A percentile compares a stretch with the other conserved stretches of the same genome.
Conservation (phyloP, 2,329 filamentous ascomycete species). For the Hypoxylon sp. region DNA sequence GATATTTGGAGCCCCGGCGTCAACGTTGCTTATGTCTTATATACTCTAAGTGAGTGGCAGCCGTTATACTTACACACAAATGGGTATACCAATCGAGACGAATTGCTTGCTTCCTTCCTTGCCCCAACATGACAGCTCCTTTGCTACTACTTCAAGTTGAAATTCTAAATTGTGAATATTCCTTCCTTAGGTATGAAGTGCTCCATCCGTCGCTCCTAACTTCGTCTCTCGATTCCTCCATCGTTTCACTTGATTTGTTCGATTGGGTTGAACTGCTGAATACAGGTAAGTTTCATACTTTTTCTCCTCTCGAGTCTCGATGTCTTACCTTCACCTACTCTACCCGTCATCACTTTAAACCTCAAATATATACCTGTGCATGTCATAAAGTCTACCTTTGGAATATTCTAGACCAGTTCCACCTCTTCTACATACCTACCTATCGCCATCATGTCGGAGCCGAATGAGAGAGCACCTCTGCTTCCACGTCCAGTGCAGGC, state of each 20-base stretch:
- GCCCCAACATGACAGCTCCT: neutral
- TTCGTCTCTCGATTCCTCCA: neutral
- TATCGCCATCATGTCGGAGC: slow-evolving; percentile 47
- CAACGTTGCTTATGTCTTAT: too few species aligned
- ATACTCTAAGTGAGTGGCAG: neutral
- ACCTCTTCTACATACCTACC: slow-evolving; percentile 7
- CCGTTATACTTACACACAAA: neutral
- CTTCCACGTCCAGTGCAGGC: slow-evolving; percentile 44
- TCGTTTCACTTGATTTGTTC: neutral
- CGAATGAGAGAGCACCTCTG: slow-evolving; percentile 48
- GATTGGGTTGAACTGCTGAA: neutral
- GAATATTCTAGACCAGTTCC: slow-evolving; percentile 5
- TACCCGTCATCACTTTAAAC: slow-evolving; percentile 6
- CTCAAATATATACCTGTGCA: slow-evolving; percentile 25
- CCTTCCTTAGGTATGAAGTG: neutral
- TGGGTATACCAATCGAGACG: neutral
- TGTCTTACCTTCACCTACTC: slow-evolving; percentile 1
- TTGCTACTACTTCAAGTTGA: slow-evolving; percentile 1
- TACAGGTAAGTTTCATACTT: neutral
- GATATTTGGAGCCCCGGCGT: too few species aligned
- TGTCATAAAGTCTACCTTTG: slow-evolving; percentile 3
- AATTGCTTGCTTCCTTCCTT: slow-evolving; percentile 4
- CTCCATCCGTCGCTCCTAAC: neutral
- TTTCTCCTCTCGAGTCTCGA: slow-evolving; percentile 5
- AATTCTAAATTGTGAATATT: neutral